Evolutionary conservation across 2,329 filamentous ascomycete genomes (phyloP), one percentile per base, ranked within the genome.

Genomic region (Beauveria bassiana): DNA sequence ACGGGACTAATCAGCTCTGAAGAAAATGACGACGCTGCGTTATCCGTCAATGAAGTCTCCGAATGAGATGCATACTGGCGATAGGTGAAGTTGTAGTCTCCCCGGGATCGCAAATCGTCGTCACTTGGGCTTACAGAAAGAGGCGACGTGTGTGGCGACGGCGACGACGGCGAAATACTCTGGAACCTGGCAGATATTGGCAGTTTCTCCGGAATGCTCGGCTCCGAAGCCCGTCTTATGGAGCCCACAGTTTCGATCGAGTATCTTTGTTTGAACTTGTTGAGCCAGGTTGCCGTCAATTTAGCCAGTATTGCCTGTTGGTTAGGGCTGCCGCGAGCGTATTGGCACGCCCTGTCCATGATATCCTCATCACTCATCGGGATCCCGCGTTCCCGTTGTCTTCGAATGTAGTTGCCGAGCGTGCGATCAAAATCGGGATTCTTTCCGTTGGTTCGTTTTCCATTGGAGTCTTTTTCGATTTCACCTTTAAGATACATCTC

Each of bases 191-290:
- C 81, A 64, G 81, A 83, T 65, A 83, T 76, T 61, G 83, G 81
- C 26, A 82, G 82, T 62, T 81, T 84, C 68, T 90, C 88, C 0
- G 86, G 83, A 59, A 93, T 89, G 70, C 90, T 92, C 43, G 86
- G 82, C 71, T 87, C 85, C 3, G 84, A 87, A 7, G 84, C 84
- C 60, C 85, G 76, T 50, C 85, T 77, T 64, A 79, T 77, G 43
- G 85, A 69, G 63, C 77, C 80, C 18, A 75, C 78, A 18, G 75
- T 76, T 18, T 74, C 77, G 61, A 85, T 76, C 34, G 76, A 86
- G 72, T 96, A 88, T 77, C 93, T 96, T 71, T 91, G 86, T 78
- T 97, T 96, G 79, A 98, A 98, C 72, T 95, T 96, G 70, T 96
- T 91, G 40, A 98, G 81, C 93, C 93, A 97, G 66, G 81, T 86